These are phyloP conservation scores for Apium graveolens DNA, from an alignment of 129 eudicot species.

Conservation along the genomic window DNA sequence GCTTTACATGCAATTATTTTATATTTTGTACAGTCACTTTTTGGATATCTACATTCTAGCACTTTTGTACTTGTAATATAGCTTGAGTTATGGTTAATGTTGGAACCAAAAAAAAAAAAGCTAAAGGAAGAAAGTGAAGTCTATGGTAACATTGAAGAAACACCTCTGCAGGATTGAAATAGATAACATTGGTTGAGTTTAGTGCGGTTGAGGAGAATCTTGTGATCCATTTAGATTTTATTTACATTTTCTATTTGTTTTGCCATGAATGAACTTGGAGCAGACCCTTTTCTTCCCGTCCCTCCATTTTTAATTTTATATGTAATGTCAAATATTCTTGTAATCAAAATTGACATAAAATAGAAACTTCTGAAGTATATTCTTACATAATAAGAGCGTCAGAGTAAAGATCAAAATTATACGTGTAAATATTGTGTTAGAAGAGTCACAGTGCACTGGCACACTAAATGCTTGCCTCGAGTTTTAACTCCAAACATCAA, in stretches of 20 bases:
- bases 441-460: not conserved
- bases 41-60: not conserved
- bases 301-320: too few relatives aligned
- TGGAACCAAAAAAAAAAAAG: constrained; percentile 52
- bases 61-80: constrained; percentile 1
- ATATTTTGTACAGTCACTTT: too few relatives aligned
- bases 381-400: not conserved
- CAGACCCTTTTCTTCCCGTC: too few relatives aligned
- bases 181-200: constrained; percentile 66
- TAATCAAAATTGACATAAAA: too few relatives aligned
- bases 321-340: too few relatives aligned
- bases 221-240: too few relatives aligned
- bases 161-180: constrained; percentile 37
- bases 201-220: constrained; percentile 72
- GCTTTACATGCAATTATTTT: too few relatives aligned
- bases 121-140: constrained; percentile 91
- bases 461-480: not conserved
- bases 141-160: constrained; percentile 58
- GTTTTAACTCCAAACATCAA: not conserved
- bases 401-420: not conserved
- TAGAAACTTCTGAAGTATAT: not conserved
- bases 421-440: not conserved
- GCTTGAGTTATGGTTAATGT: constrained; percentile 83
- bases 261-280: too few relatives aligned
- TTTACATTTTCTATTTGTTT: too few relatives aligned